A percentile compares a stretch with the other conserved stretches of the same genome.
phyloP scores from a whole-genome alignment of 2,329 filamentous ascomycete species.

The Talaromyces atroroseus region DNA sequence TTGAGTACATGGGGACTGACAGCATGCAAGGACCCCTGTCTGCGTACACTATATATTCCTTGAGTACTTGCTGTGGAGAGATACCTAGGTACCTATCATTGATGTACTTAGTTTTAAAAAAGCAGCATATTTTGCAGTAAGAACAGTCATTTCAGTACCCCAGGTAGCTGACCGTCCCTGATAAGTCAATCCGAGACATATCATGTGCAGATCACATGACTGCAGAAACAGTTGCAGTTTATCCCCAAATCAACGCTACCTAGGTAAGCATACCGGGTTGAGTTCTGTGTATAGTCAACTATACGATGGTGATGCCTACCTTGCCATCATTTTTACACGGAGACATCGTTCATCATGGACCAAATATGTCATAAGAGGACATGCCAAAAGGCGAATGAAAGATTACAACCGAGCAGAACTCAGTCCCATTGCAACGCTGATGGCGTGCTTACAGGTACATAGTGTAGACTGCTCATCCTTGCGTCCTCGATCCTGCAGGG shows the following conservation, averaged over 20 bases:
- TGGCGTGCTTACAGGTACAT: not conserved
- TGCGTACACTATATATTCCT: not conserved
- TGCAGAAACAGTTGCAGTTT: not conserved
- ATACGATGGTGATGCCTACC: not conserved
- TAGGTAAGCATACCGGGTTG: too few relatives aligned
- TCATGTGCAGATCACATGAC: not conserved
- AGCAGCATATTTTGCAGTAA: too few relatives aligned
- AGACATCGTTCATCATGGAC: not conserved
- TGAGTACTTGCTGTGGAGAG: too few relatives aligned
- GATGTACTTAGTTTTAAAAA: too few relatives aligned
- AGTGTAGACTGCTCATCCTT: constrained; percentile 1
- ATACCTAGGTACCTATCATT: too few relatives aligned
- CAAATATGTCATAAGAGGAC: not conserved
- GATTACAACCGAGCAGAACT: not conserved
- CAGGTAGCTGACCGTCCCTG: too few relatives aligned
- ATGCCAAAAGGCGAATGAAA: not conserved
- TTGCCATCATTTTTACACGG: not conserved
- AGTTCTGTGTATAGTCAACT: too few relatives aligned
- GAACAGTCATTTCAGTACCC: too few relatives aligned
- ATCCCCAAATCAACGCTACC: not conserved
- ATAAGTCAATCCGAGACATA: too few relatives aligned
- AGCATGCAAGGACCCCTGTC: not conserved
- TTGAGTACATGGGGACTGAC: not conserved
- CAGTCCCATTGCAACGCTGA: not conserved
- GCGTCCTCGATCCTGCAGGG: constrained; percentile 2